Conservation (phyloP, 75 land plant species). For the Cryptomeria japonica region DNA sequence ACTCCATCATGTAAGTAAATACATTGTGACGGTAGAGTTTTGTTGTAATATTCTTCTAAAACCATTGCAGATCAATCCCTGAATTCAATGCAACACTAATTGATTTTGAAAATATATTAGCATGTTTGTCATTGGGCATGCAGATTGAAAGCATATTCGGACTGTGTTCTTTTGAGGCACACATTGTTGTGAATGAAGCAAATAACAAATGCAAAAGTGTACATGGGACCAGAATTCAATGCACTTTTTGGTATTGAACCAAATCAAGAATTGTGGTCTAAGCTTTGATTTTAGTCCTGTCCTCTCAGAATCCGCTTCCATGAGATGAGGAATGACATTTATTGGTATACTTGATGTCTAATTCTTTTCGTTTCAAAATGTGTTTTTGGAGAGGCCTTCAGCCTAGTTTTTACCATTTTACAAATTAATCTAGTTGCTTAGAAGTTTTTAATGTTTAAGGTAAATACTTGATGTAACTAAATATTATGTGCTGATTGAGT, state of each 20-base stretch:
- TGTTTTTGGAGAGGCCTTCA: neutral
- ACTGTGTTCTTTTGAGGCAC: neutral
- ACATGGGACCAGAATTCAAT: neutral
- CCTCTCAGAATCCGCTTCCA: neutral
- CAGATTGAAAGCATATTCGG: neutral
- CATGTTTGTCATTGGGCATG: neutral
- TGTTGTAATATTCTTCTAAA: constrained; percentile 6
- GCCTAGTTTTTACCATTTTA: neutral
- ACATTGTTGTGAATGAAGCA: neutral
- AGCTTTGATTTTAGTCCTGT: neutral
- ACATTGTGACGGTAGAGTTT: constrained; percentile 1
- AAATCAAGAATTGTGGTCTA: neutral
- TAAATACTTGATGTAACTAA: neutral
- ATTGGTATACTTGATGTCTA: neutral
- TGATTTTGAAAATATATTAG: neutral
- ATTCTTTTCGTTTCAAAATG: neutral
- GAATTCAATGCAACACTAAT: neutral
- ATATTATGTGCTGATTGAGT: neutral
- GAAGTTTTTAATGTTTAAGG: neutral
- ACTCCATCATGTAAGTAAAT: constrained; percentile 12
- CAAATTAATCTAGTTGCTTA: too few relatives aligned
- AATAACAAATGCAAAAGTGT: constrained; percentile 2
- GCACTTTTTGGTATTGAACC: neutral
- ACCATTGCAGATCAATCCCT: neutral
- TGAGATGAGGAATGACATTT: neutral